Base-by-base conservation (phyloP, 2,329 filamentous ascomycete species). In the Amphichorda felina region DNA sequence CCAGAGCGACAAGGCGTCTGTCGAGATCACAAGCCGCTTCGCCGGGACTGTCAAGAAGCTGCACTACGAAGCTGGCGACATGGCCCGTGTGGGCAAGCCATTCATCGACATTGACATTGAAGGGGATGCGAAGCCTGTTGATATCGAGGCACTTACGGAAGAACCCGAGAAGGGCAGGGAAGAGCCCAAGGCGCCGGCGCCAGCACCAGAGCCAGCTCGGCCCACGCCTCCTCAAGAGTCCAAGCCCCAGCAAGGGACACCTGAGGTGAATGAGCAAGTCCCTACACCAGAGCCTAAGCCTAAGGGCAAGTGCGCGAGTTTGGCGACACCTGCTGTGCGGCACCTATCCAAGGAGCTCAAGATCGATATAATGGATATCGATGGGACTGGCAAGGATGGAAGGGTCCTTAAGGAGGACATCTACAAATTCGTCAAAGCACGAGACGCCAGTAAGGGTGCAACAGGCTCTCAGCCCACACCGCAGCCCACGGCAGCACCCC, bases 1-100 rank as follows among this genome's bases (percentile, higher is more conserved):
- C 30, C 91, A 96, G 57, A 95, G 88, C 50, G 91, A 98, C 64
- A 98, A 98, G 60, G 91, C 91, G 34, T 75, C 76, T 2, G 75
- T 79, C 16, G 73, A 96, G 70, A 98, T 98, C 48, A 96, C 91
- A 27, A 95, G 88, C 50, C 80, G 91, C 36, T 98, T 94, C 58
- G 79, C 88, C 39, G 91, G 91, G 16, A 82, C 95, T 1, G 89
- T 98, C 46, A 95, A 94, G 66, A 96, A 88, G 63, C 68, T 98
- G 30, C 77, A 96, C 61, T 96, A 94, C 57, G 87, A 95, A 43
- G 80, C 87, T 22, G 91, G 94, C 44, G 91, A 96, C 47, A 94
- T 95, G 73, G 89, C 89, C 35, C 86, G 85, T 52, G 93, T 95
- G 18, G 91, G 91, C 45, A 88, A 91, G 74, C 82, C 88, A 11